phyloP scores from a whole-genome alignment of 2,329 filamentous ascomycete species.

The Alternaria sp. region DNA sequence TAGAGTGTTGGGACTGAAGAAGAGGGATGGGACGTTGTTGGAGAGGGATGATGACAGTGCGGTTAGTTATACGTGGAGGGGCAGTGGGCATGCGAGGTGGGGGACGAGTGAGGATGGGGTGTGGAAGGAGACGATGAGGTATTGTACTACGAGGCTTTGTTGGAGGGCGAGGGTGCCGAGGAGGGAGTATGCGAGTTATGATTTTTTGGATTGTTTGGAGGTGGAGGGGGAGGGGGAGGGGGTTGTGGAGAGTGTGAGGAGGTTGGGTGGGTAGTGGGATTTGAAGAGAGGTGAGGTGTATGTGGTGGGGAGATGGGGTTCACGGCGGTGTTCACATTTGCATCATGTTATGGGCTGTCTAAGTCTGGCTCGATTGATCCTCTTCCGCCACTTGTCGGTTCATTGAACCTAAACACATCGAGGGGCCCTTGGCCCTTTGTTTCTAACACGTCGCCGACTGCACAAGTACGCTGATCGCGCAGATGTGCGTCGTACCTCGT shows the following conservation, averaged over 20 bases:
- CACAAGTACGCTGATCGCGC: neutral
- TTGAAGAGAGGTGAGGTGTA: neutral
- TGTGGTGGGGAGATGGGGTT: too few species aligned
- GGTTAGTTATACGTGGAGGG: slow-evolving; percentile 24
- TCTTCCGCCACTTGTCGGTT: neutral
- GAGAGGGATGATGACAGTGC: slow-evolving; percentile 13
- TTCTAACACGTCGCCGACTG: neutral
- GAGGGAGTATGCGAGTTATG: slow-evolving; percentile 33
- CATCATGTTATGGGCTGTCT: neutral
- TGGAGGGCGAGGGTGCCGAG: slow-evolving; percentile 27
- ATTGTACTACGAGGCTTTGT: slow-evolving; percentile 23
- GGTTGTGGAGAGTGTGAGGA: neutral
- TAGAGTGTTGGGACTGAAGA: slow-evolving; percentile 9
- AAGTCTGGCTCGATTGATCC: neutral
- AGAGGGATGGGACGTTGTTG: slow-evolving; percentile 11
- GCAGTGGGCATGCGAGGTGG: slow-evolving; percentile 14
- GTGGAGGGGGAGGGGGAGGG: neutral
- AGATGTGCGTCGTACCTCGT: neutral
- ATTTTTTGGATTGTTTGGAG: slow-evolving; percentile 27
- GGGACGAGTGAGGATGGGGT: slow-evolving; percentile 8
- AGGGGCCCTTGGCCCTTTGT: fast-evolving
- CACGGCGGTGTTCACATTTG: neutral
- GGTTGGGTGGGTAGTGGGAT: neutral
- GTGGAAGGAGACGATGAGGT: slow-evolving; percentile 13
- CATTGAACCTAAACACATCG: neutral